Evolutionary conservation across 2,329 filamentous ascomycete genomes (phyloP), one percentile per base, ranked within the genome.

Genomic region (Colletotrichum sp.): DNA sequence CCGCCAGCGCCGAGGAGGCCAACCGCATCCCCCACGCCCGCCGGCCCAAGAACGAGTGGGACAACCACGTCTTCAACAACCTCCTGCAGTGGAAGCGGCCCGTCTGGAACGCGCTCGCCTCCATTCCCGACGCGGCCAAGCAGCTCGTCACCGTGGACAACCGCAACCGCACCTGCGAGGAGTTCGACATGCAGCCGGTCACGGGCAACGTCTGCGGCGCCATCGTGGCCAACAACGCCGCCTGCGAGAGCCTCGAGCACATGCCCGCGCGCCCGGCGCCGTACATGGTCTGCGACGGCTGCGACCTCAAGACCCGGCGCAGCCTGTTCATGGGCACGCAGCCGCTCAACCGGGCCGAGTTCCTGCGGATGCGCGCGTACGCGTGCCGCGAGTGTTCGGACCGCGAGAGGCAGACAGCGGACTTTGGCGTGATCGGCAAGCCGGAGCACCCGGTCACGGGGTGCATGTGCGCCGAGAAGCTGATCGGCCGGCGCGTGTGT

Each of bases 401-500:
- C 30, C 43, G 21, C 56, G 60, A 30, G n/a, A 43, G 32, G 66
- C 43, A 9, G 32, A 43, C 8, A 15, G 70, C 36, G 58, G 21
- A 24, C 32, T 61, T 58, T 10, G 70, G 77, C 76, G 66, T 10
- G 16, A 6, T 8, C 16, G 48, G 26, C 9, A 13, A 18, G 2
- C 70, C 75, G 12, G 16, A 34, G 4, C 69, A 77, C 12, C 78
- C 80, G 5, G 38, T 76, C 5, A 86, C 85, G 12, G 86, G 86
- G 2, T 87, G 86, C 77, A 36, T 77, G 6, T 87, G 86, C 77
- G 83, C 77, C 6, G 62, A 75, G 34, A 87, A 86, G 73, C 68
- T 87, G 3, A 65, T 85, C 18, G 77, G 69, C 15, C 78, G 79
- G 6, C 77, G 77, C 5, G 78, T 87, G 7, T 87, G 86, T 79